phyloP scores from a whole-genome alignment of 768 basidiomycete species.

The Rhizopogon vinicolor region DNA sequence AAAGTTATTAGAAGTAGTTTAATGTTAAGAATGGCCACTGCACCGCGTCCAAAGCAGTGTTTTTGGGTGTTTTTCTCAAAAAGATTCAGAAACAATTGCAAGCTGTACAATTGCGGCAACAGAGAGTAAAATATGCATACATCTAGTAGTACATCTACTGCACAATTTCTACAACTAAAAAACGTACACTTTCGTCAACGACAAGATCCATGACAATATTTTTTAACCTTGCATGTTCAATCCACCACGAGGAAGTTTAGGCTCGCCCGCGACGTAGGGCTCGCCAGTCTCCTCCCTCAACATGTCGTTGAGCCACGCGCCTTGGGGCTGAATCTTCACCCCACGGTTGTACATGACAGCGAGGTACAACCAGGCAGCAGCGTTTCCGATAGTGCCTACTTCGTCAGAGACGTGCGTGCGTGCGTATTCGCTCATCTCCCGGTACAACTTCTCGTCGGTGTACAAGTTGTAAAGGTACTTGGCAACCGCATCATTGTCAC shows the following conservation, averaged over 20 bases:
- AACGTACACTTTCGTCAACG: neutral
- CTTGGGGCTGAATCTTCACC: conserved; percentile 72
- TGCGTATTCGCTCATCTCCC: conserved; percentile 60
- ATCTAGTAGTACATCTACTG: neutral
- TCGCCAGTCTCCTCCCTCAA: conserved; percentile 73
- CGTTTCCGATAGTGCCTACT: conserved; percentile 80
- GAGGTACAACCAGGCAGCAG: conserved; percentile 59
- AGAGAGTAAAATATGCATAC: neutral
- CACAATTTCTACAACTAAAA: conserved; percentile 8
- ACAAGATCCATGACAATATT: neutral
- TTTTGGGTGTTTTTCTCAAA: neutral
- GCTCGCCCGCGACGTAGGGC: conserved; percentile 61
- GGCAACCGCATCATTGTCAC: conserved; percentile 74
- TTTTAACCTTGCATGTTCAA: conserved; percentile 55
- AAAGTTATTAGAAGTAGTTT: neutral
- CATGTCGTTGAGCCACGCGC: conserved; percentile 83
- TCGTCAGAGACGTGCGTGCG: conserved; percentile 79
- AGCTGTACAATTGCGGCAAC: neutral
- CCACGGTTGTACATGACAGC: conserved; percentile 80
- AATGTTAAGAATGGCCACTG: too few species aligned
- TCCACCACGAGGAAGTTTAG: conserved; percentile 61
- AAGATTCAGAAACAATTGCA: conserved; percentile 1
- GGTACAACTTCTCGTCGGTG: conserved; percentile 67
- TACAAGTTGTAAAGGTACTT: conserved; percentile 71
- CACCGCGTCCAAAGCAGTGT: neutral